Evolutionary conservation across 352 stramenopile species (phyloP).

Genomic region (Phytophthora niederhauseri): DNA sequence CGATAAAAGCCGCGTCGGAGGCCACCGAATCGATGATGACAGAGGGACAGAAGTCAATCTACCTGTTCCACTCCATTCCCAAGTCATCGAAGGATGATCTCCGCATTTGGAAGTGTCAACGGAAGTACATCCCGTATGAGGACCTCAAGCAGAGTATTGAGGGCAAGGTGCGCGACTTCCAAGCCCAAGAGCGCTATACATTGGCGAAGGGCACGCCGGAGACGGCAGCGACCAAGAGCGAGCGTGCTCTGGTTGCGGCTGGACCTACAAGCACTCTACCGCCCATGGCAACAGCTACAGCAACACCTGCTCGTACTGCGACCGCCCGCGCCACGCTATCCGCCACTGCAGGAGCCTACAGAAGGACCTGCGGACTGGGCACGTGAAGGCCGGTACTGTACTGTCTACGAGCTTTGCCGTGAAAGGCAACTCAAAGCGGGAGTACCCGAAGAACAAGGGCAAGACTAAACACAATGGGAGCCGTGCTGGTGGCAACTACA

Average conservation of each 20-base stretch:
- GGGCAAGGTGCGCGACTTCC: neutral
- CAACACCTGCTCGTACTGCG: neutral
- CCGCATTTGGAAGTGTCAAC: slow-evolving; percentile 3
- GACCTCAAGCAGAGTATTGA: slow-evolving; percentile 4
- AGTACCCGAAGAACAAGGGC: neutral
- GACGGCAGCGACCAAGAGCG: neutral
- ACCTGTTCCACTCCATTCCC: neutral
- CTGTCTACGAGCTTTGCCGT: neutral
- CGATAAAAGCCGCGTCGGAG: neutral
- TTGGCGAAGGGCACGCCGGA: neutral
- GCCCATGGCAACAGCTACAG: neutral
- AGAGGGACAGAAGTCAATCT: slow-evolving; percentile 2
- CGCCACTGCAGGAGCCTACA: slow-evolving; percentile 38
- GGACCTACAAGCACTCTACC: neutral
- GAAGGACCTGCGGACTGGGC: slow-evolving; percentile 4
- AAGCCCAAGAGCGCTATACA: neutral
- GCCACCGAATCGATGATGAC: slow-evolving; percentile 7
- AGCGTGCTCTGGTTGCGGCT: neutral
- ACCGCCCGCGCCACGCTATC: slow-evolving; percentile 7
- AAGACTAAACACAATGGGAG: slow-evolving; percentile 2
- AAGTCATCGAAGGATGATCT: slow-evolving; percentile 6
- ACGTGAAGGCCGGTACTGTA: neutral
- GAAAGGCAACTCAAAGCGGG: neutral
- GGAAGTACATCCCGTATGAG: slow-evolving; percentile 6
- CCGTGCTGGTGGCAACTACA: neutral